Evolutionary conservation across 1,284 basidiomycete genomes (phyloP).

Genomic region (Cryptococcus floricola): DNA sequence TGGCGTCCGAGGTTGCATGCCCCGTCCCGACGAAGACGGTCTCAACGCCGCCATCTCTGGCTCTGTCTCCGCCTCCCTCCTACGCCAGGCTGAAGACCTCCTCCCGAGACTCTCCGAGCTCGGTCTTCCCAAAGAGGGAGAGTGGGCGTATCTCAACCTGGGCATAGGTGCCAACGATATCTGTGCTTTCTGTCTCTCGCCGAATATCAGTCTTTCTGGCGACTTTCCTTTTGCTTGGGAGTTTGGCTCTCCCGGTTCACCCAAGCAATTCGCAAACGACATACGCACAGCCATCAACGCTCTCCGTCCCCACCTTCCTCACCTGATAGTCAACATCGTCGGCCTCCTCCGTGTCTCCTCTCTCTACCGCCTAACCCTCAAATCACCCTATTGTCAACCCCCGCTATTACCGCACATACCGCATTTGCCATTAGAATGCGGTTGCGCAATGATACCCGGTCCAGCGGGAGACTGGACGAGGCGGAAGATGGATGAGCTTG

Average conservation of each 20-base stretch:
- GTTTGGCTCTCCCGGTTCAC: constrained; percentile 27
- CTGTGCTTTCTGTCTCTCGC: constrained; percentile 45
- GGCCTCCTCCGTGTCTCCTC: constrained; percentile 46
- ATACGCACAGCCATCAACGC: constrained; percentile 41
- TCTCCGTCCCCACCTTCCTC: constrained; percentile 17
- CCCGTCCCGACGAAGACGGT: constrained; percentile 29
- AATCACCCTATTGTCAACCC: constrained; percentile 38
- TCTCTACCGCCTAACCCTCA: constrained; percentile 41
- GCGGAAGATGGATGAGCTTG: constrained; percentile 43
- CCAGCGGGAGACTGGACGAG: constrained; percentile 43
- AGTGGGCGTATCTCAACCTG: constrained; percentile 48
- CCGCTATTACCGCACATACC: constrained; percentile 26
- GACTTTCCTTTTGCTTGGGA: constrained; percentile 10
- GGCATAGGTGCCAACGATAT: constrained; percentile 50
- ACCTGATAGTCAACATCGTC: constrained; percentile 23
- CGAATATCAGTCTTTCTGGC: constrained; percentile 15
- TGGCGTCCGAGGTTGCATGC: constrained; percentile 10
- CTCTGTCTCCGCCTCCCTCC: constrained; percentile 23
- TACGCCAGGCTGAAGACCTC: constrained; percentile 41
- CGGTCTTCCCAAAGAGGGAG: constrained; percentile 19
- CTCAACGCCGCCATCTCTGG: constrained; percentile 43
- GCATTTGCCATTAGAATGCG: constrained; percentile 40
- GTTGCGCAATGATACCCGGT: constrained; percentile 42
- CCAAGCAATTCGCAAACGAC: constrained; percentile 38
- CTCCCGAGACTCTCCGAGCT: constrained; percentile 34